Conservation (phyloP, 179 eudicot species). For the Silene noctiflora region DNA sequence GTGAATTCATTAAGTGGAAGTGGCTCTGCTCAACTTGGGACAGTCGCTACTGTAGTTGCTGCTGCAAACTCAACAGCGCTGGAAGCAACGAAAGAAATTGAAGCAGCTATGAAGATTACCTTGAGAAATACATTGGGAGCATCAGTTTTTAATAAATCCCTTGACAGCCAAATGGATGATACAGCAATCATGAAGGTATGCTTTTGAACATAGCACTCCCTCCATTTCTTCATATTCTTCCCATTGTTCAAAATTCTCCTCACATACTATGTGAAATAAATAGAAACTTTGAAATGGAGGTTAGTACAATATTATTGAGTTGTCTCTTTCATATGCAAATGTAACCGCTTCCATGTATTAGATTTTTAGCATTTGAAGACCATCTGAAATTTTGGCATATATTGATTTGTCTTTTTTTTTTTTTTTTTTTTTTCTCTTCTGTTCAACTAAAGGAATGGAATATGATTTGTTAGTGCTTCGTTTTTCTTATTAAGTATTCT, state of each 20-base stretch:
- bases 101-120: constrained; percentile 90
- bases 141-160: constrained; percentile 54
- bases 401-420: background rate
- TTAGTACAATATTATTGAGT: background rate
- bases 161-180: constrained; percentile 84
- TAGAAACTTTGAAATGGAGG: background rate
- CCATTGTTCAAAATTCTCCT: background rate
- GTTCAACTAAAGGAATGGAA: background rate
- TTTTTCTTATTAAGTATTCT: too few species aligned
- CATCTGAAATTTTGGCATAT: background rate
- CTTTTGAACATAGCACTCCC: background rate
- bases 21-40: constrained; percentile 80
- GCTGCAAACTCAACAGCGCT: constrained; percentile 85
- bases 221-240: background rate
- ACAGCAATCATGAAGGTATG: constrained; percentile 83
- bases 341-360: background rate
- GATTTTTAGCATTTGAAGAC: background rate
- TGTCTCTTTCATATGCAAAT: constrained; percentile 1
- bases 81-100: constrained; percentile 93
- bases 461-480: background rate
- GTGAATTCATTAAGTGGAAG: constrained; percentile 92
- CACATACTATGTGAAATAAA: background rate
- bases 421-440: too few species aligned
- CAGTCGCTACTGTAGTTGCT: constrained; percentile 93
- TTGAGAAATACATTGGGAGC: constrained; percentile 84